Percentiles rank a stretch among this genome's conserved stretches.
These are phyloP conservation scores for Uncinocarpus reesii DNA, from an alignment of 2,329 filamentous ascomycete species.

Conservation along the genomic window DNA sequence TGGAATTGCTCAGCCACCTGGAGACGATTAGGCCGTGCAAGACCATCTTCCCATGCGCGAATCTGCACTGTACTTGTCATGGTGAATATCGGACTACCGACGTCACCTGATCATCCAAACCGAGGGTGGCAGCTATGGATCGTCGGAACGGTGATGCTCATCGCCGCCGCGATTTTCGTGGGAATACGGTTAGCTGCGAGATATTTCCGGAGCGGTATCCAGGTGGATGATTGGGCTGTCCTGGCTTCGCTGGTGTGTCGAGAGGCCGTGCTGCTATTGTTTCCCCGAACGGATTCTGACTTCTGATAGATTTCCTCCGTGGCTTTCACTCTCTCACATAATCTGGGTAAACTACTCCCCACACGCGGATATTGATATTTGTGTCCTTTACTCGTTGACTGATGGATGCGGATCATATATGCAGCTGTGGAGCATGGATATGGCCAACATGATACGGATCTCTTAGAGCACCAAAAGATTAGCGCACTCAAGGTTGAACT, in stretches of 20 bases:
- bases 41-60: background rate
- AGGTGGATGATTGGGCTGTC: constrained; percentile 22
- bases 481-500: constrained; percentile 22
- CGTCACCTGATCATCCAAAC: constrained; percentile 17
- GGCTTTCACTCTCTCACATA: constrained; percentile 18
- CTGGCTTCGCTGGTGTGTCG: constrained; percentile 18
- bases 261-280: background rate
- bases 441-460: constrained; percentile 21
- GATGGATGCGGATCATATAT: background rate
- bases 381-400: background rate
- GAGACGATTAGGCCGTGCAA: background rate
- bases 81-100: constrained; percentile 13
- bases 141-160: constrained; percentile 19
- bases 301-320: constrained; percentile 12
- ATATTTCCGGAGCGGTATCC: constrained; percentile 16
- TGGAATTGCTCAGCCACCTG: background rate
- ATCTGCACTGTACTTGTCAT: constrained; percentile 2
- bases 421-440: constrained; percentile 26
- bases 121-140: constrained; percentile 21
- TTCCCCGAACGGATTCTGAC: background rate
- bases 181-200: constrained; percentile 17
- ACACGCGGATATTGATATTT: background rate
- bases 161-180: constrained; percentile 20
- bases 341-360: constrained; percentile 5
- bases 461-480: constrained; percentile 20